Percentiles rank a stretch among this genome's conserved stretches.
These are phyloP conservation scores for Citrullus amarus DNA, from an alignment of 306 rosid species.

Conservation along the genomic window DNA sequence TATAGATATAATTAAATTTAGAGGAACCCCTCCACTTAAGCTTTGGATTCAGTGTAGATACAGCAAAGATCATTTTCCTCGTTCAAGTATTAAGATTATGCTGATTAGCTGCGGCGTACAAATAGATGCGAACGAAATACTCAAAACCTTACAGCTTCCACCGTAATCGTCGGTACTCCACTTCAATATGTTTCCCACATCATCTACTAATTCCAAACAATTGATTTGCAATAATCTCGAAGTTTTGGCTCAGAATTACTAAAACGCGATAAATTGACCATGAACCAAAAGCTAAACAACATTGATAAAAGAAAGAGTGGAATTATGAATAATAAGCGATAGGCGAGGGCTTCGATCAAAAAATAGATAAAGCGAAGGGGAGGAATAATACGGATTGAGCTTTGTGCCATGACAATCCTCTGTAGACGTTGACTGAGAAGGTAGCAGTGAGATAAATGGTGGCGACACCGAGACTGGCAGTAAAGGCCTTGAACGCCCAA, in stretches of 20 bases:
- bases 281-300: neutral
- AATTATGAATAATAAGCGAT: neutral
- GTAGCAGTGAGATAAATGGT: slow-evolving; percentile 66
- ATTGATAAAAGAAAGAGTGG: neutral
- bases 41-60: no score
- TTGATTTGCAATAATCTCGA: neutral
- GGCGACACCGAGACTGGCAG: slow-evolving; percentile 54
- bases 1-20: no score
- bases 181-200: neutral
- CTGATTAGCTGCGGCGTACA: neutral
- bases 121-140: neutral
- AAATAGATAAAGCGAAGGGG: neutral
- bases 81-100: neutral
- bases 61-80: neutral
- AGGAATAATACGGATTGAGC: slow-evolving; percentile 44
- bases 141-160: neutral
- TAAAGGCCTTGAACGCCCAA: slow-evolving; percentile 67
- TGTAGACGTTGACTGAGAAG: slow-evolving; percentile 62
- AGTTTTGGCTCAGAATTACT: neutral
- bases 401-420: slow-evolving; percentile 80
- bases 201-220: neutral
- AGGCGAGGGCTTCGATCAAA: neutral
- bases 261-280: neutral
- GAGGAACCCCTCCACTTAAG: no score
- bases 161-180: neutral